A percentile compares a stretch with the other conserved stretches of the same genome.
phyloP scores from a whole-genome alignment of 345 rosid genomes.

The Lepidium africanum region DNA sequence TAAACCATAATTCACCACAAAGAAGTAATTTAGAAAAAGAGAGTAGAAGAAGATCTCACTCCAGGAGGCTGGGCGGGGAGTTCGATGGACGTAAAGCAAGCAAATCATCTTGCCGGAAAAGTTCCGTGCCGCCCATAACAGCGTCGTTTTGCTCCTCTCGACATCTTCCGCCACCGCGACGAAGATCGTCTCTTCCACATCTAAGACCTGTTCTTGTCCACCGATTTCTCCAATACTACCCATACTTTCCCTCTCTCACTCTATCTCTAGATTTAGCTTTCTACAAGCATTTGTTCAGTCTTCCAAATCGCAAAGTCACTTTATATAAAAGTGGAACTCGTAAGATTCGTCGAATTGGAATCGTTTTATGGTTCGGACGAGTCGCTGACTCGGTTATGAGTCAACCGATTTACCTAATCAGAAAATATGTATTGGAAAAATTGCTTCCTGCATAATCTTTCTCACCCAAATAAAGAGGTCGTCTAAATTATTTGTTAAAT shows the following conservation, averaged over 20 bases:
- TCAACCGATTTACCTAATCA: conserved; percentile 26
- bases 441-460: conserved; percentile 2
- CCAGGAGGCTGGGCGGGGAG: conserved; percentile 33
- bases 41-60: conserved; percentile 41
- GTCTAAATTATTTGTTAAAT: too few species aligned
- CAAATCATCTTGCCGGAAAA: conserved; percentile 67
- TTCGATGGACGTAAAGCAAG: conserved; percentile 67
- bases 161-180: conserved; percentile 73
- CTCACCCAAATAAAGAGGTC: conserved; percentile 4
- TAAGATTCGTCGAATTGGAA: conserved; percentile 24
- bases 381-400: conserved; percentile 29
- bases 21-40: not conserved
- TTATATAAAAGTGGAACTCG: conserved; percentile 24
- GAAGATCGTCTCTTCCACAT: conserved; percentile 55
- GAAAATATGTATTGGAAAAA: not conserved
- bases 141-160: conserved; percentile 46
- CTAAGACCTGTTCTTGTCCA: conserved; percentile 24
- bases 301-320: conserved; percentile 2
- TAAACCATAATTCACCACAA: conserved; percentile 6
- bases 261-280: not conserved
- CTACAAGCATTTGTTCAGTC: not conserved
- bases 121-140: conserved; percentile 61
- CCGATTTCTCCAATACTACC: conserved; percentile 29
- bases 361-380: conserved; percentile 16
- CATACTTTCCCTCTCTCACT: conserved; percentile 21